Percentiles rank a stretch among this genome's conserved stretches.
phyloP scores from a whole-genome alignment of 129 eudicot genomes.

The Silybum marianum region DNA sequence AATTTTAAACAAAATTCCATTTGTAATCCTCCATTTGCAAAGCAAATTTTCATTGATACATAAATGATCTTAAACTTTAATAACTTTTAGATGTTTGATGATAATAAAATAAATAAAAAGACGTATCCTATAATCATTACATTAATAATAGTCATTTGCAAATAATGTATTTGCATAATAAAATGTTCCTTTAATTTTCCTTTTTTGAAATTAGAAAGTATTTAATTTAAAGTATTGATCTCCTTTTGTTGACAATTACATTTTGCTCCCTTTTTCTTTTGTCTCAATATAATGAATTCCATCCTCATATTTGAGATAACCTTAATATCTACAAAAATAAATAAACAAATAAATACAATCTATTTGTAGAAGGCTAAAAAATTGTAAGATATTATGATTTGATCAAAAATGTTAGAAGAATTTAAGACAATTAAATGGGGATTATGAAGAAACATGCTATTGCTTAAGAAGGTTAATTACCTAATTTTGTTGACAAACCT shows the following conservation, averaged over 20 bases:
- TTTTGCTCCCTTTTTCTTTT: not conserved
- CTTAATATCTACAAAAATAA: not conserved
- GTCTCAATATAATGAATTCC: not conserved
- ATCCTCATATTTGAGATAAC: not conserved
- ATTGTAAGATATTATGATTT: not conserved
- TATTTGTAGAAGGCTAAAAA: not conserved
- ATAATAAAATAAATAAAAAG: no score
- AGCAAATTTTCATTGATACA: not conserved
- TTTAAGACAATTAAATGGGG: not conserved
- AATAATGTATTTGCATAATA: not conserved
- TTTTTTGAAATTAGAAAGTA: not conserved
- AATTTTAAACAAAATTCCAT: no score
- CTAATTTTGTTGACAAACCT: constrained; percentile 13
- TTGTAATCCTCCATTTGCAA: no score
- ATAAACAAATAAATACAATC: not conserved
- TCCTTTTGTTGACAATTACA: not conserved
- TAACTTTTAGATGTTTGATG: no score
- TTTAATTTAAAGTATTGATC: not conserved
- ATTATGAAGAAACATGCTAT: constrained; percentile 11
- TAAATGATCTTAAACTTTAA: no score
- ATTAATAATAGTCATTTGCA: no score
- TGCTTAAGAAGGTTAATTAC: constrained; percentile 16
- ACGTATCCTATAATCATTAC: no score
- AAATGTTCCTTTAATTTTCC: not conserved
- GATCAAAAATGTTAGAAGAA: constrained; percentile 2